Base-by-base conservation (phyloP, 1,284 basidiomycete genomes). In the Moesziomyces parantarcticus region DNA sequence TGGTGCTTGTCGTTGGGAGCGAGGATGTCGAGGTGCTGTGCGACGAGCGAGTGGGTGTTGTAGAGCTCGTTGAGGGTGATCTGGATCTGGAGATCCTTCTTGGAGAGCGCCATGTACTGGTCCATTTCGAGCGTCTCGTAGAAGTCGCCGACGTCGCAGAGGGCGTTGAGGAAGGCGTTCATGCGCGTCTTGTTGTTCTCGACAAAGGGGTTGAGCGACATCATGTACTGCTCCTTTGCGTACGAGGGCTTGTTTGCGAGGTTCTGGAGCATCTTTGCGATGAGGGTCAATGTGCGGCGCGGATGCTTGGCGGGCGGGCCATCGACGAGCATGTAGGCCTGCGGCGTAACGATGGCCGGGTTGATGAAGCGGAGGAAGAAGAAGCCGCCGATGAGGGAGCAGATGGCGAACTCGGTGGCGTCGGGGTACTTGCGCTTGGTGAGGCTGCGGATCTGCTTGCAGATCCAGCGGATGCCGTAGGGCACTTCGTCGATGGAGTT, bases 281-380 rank as follows among this genome's bases (percentile, higher is more conserved):
- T 97, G 83, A 99, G 87, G 22, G 97, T 99, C 78, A 99, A 87
- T 16, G 97, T 99, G 77, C 97, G 89, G 50, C 97, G 88, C 23
- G 96, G 95, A 84, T 98, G 94, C 85, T 97, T 98, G 10, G 97
- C 94, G 0, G 97, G 97, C 21, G 96, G 92, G 47, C 92, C 93
- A 81, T 98, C 95, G 41, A 99, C 95, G 49, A 99, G 89, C 96
- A 99, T 98, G 85, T 99, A 99, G 22, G 97, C 96, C 84, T 99
- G 97, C 0, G 97, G 97, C 2, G 97, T 98, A 59, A 99, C 97
- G 73, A 99, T 94, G n/a, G 97, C 97, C 3, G 97, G 97, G 83
- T 99, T 99, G 87, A 99, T 97, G 86, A 99, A 99, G 14, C 97
- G 92, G 63, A 99, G 89, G 88, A 99, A 99, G 89, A 99, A 99